Conservation (phyloP, 345 rosid genomes). For the Atalantia buxifolia region DNA sequence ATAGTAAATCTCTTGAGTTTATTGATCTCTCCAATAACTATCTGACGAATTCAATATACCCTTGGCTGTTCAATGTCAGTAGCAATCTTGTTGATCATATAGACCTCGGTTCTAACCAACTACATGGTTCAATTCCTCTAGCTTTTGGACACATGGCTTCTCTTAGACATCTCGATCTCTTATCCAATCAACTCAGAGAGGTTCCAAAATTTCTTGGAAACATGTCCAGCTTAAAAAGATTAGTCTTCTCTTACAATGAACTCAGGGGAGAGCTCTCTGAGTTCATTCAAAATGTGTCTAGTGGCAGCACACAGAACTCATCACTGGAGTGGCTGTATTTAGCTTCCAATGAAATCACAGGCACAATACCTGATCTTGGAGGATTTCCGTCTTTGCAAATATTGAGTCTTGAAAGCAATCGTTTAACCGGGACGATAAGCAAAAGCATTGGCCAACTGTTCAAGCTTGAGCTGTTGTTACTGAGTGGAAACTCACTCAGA, state of each 20-base stretch:
- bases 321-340: constrained; percentile 14
- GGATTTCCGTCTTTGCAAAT: background rate
- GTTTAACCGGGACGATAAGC: background rate
- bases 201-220: background rate
- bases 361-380: constrained; percentile 6
- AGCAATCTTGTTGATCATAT: background rate
- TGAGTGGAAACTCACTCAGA: background rate
- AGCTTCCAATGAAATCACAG: background rate
- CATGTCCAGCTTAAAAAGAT: background rate
- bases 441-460: background rate
- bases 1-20: background rate
- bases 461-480: background rate
- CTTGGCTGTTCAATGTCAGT: constrained; percentile 1
- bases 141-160: background rate
- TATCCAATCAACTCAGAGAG: background rate
- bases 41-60: background rate
- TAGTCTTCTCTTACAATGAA: background rate
- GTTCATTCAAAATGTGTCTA: background rate
- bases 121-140: background rate
- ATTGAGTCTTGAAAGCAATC: background rate
- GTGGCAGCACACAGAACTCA: background rate
- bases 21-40: background rate
- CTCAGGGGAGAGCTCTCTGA: background rate
- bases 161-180: background rate
- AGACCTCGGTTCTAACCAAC: background rate